Percentiles rank a stretch among this genome's conserved stretches.
These are phyloP conservation scores for Ceratobasidium sp. DNA, from an alignment of 1,284 basidiomycete species.

Conservation along the genomic window DNA sequence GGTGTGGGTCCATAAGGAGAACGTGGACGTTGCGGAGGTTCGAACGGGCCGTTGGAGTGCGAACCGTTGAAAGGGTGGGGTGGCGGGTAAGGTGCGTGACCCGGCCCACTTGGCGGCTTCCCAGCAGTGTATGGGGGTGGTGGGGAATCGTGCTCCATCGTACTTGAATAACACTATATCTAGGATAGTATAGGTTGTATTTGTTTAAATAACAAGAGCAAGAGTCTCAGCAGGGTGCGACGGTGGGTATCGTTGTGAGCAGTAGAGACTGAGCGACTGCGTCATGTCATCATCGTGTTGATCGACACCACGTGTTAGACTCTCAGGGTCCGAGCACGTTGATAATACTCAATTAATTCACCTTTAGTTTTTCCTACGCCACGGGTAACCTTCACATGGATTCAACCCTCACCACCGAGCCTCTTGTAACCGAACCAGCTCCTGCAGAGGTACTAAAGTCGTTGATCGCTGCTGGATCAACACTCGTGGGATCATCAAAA, in stretches of 20 bases:
- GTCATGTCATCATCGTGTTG: slow-evolving; percentile 31
- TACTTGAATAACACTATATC: background rate
- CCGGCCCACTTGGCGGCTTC: background rate
- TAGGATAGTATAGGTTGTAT: background rate
- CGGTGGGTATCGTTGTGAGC: background rate
- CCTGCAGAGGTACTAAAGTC: slow-evolving; percentile 21
- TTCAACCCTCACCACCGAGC: background rate
- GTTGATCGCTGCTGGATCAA: slow-evolving; percentile 11
- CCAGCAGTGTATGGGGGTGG: slow-evolving; percentile 23
- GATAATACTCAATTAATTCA: background rate
- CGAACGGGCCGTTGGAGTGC: slow-evolving; percentile 7
- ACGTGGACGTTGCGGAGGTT: background rate
- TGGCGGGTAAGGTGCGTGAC: slow-evolving; percentile 1
- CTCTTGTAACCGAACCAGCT: background rate
- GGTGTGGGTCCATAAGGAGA: slow-evolving; percentile 32
- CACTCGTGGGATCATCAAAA: slow-evolving; percentile 4
- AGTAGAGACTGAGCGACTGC: background rate
- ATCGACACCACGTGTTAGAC: slow-evolving; percentile 22
- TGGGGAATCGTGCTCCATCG: slow-evolving; percentile 14
- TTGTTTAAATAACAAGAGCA: background rate
- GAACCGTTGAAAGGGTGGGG: slow-evolving; percentile 34
- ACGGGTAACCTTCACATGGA: background rate
- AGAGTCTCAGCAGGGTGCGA: background rate
- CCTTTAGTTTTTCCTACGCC: background rate
- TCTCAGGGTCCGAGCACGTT: background rate